These are phyloP conservation scores for Trypethelium eluteriae DNA, from an alignment of 495 filamentous ascomycete species.

Conservation along the genomic window DNA sequence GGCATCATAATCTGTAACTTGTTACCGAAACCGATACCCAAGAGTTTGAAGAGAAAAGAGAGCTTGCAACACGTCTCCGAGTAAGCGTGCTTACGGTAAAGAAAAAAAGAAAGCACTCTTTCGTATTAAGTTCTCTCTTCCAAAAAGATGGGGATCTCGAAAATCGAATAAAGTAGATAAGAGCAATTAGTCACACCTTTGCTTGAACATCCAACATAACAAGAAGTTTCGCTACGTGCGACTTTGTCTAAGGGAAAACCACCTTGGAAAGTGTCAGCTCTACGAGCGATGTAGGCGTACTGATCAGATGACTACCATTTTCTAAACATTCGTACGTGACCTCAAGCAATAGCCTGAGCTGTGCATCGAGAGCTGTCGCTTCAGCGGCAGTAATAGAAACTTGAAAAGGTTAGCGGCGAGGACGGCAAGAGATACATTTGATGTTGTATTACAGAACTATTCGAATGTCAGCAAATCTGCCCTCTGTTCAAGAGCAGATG, in stretches of 20 bases:
- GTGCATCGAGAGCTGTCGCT: slow-evolving; percentile 30
- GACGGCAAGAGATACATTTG: not conserved
- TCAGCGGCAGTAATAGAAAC: slow-evolving; percentile 19
- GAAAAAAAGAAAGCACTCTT: not conserved
- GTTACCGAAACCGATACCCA: slow-evolving; percentile 6
- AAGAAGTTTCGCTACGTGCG: slow-evolving; percentile 9
- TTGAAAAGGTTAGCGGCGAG: slow-evolving; percentile 7
- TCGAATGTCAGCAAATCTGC: not conserved
- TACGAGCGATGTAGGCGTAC: not conserved
- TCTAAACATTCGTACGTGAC: slow-evolving; percentile 31
- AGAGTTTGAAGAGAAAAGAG: not conserved
- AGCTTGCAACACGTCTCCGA: not conserved
- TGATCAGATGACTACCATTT: slow-evolving; percentile 21
- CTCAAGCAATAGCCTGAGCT: slow-evolving; percentile 31
- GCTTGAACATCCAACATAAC: slow-evolving; percentile 11
- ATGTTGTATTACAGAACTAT: slow-evolving; percentile 7
- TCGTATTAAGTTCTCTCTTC: not conserved
- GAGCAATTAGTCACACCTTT: slow-evolving; percentile 3
- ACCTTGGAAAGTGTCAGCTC: not conserved
- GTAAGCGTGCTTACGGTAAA: not conserved
- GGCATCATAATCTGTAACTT: slow-evolving; percentile 7
- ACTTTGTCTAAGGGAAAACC: slow-evolving; percentile 1
- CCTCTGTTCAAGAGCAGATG: not conserved
- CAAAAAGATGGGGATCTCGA: not conserved
- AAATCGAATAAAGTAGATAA: not conserved